A percentile compares a stretch with the other conserved stretches of the same genome.
Conservation (phyloP, 306 rosid species). For the Vicia sativa region DNA sequence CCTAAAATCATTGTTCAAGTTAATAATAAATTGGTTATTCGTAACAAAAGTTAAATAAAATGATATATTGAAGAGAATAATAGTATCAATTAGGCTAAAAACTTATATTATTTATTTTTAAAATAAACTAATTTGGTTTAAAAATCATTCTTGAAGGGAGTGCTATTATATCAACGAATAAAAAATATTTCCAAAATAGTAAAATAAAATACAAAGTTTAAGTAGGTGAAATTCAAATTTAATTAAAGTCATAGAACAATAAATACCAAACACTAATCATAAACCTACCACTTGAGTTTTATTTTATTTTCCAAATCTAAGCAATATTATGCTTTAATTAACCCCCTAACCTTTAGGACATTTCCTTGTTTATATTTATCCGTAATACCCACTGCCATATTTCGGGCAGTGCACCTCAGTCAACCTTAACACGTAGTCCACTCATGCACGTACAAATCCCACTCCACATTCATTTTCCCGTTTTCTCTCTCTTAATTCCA, state of each 20-base stretch:
- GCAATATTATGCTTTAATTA: neutral
- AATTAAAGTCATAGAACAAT: neutral
- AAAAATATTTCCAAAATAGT: too few species aligned
- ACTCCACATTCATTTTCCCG: neutral
- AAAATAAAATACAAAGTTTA: neutral
- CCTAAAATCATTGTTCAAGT: too few species aligned
- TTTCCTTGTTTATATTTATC: neutral
- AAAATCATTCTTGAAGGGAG: too few species aligned
- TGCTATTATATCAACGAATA: too few species aligned
- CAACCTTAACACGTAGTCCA: conserved; percentile 45
- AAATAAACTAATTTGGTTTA: too few species aligned
- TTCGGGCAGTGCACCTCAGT: conserved; percentile 25
- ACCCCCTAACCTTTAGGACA: neutral
- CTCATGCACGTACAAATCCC: conserved; percentile 40
- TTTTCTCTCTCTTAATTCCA: neutral
- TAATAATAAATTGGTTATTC: too few species aligned
- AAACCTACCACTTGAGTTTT: neutral
- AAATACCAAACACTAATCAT: neutral
- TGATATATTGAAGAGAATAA: too few species aligned
- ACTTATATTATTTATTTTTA: too few species aligned
- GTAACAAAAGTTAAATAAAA: too few species aligned
- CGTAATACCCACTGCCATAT: conserved; percentile 33
- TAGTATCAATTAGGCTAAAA: too few species aligned
- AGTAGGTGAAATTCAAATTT: neutral
- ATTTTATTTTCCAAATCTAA: neutral